Conservation (phyloP, 106 monocot genomes). For the Dendrobium nobile region DNA sequence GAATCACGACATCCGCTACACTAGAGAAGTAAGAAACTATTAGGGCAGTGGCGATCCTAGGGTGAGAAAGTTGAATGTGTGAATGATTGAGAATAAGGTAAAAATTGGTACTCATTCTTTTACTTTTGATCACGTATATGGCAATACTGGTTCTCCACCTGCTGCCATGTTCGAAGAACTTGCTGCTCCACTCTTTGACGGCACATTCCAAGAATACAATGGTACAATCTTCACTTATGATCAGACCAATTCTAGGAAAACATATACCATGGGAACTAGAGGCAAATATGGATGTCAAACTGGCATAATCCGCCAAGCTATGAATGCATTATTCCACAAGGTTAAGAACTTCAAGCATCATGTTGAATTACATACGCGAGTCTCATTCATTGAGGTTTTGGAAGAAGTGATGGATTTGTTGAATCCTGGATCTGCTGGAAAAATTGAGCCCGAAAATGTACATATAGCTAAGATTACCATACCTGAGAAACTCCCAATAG, state of each 20-base stretch:
- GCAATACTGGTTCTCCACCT: constrained; percentile 70
- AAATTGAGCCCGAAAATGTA: constrained; percentile 55
- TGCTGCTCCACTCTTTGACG: constrained; percentile 86
- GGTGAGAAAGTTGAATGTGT: no score
- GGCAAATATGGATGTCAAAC: constrained; percentile 53
- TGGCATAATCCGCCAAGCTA: constrained; percentile 78
- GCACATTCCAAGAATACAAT: constrained; percentile 97
- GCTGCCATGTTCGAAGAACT: constrained; percentile 90
- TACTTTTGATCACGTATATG: constrained; percentile 96
- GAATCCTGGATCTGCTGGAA: constrained; percentile 43
- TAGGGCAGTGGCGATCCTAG: no score
- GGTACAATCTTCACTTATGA: constrained; percentile 98
- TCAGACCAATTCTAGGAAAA: constrained; percentile 99
- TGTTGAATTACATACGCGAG: constrained; percentile 80
- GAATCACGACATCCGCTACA: no score
- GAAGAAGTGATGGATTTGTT: constrained; percentile 98
- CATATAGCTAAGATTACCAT: constrained; percentile 47
- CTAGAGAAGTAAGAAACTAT: no score
- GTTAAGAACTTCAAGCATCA: constrained; percentile 67
- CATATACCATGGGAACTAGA: constrained; percentile 97
- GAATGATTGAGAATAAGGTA: constrained; percentile 25
- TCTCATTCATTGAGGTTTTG: constrained; percentile 98
- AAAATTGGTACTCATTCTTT: constrained; percentile 96
- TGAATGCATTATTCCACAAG: constrained; percentile 77
- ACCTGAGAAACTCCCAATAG: constrained; percentile 78